Evolutionary conservation across 31 red algal genomes (phyloP), one percentile per base, ranked within the genome.

Genomic region (Asparagopsis taxiformis): DNA sequence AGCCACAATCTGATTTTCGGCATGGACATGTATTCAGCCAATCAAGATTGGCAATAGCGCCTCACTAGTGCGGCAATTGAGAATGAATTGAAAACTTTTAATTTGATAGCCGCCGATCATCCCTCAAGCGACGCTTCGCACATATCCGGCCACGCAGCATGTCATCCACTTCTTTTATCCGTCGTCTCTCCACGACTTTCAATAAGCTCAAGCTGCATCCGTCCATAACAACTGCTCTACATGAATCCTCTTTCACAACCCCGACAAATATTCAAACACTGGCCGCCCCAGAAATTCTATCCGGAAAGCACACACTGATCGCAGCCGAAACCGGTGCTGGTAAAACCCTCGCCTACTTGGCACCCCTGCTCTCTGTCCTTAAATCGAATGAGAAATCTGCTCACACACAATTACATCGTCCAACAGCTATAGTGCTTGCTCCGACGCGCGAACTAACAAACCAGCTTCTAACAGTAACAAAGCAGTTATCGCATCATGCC

Each of bases 361-460:
- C 50, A 13, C 51, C 68, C 11, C 31, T 59, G 19, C 28, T 59
- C 20, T 55, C 68, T 49, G 16, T 32, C 13, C 51, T 59, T 3
- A 59, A 55, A 36, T 3, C 10, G 3, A 59, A 26, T 4, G 51
- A 31, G 8, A 56, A 17, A n/a, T 17, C 31, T 3, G 48, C 39
- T 6, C 26, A n/a, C 17, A 24, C 68, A 13, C 46, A 17, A 2
- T 49, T 49, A 6, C 23, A 8, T 5, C 65, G 52, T 3, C 77
- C 77, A 48, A 41, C 71, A 29, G 31, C 72, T 32, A 30, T 77
- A 1, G 63, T 77, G 2, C 51, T 77, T 13, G 51, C 62, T 34
- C 82, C 82, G 0, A 76, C 82, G 22, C 58, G 72, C 3, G 63
- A 76, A 35, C 62, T 77, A 52, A 31, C 80, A 1, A 44, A 36